These are phyloP conservation scores for Diaporthe batatas DNA, from an alignment of 2,329 filamentous ascomycete species.

Conservation along the genomic window DNA sequence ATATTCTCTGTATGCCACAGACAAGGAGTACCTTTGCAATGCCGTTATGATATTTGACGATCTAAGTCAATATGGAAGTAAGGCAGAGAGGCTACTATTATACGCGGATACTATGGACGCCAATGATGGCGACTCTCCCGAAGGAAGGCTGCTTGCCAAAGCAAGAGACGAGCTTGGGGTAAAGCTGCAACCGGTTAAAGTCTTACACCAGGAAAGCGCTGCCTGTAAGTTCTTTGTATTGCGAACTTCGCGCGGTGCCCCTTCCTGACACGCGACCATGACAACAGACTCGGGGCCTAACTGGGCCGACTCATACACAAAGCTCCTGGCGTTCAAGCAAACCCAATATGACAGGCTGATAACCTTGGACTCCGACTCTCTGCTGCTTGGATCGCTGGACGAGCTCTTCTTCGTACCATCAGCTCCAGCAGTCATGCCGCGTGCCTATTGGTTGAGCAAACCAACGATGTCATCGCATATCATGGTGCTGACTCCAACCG, in stretches of 20 bases:
- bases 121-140: neutral
- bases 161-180: constrained; percentile 31
- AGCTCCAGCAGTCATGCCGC: constrained; percentile 74
- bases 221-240: neutral
- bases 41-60: constrained; percentile 32
- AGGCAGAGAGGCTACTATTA: constrained; percentile 18
- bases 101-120: constrained; percentile 21
- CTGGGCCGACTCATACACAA: constrained; percentile 76
- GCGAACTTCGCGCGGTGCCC: neutral
- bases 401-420: constrained; percentile 77
- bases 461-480: constrained; percentile 70
- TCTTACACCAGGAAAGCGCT: constrained; percentile 27
- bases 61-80: constrained; percentile 20
- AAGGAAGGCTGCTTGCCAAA: constrained; percentile 28
- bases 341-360: constrained; percentile 67
- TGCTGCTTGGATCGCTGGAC: constrained; percentile 74
- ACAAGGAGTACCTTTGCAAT: constrained; percentile 25
- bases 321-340: constrained; percentile 76
- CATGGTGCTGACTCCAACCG: constrained; percentile 72
- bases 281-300: constrained; percentile 28
- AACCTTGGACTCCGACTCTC: constrained; percentile 73
- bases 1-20: constrained; percentile 31
- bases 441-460: constrained; percentile 77
- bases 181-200: constrained; percentile 32
- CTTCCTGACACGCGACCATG: neutral